Evolutionary conservation across 2,329 filamentous ascomycete genomes (phyloP).

Genomic region (Cercospora sp.): DNA sequence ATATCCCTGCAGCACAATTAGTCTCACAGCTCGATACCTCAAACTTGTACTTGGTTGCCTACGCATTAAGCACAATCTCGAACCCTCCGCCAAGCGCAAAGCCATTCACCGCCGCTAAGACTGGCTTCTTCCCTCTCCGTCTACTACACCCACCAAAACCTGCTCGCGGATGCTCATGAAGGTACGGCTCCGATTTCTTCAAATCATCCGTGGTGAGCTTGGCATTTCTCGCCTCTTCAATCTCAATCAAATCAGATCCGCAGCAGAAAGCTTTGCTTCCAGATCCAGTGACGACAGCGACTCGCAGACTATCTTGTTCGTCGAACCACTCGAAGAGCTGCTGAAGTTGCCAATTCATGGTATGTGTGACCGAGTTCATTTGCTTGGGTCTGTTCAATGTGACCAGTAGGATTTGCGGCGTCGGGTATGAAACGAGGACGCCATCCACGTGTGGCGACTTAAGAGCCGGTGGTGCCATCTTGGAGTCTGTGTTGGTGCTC

Average conservation of each 20-base stretch:
- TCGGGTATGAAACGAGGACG: constrained; percentile 46
- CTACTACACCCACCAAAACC: constrained; percentile 58
- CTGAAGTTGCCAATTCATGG: constrained; percentile 51
- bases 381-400: constrained; percentile 52
- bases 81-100: constrained; percentile 58
- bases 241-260: constrained; percentile 57
- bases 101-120: constrained; percentile 60
- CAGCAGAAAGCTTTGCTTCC: constrained; percentile 57
- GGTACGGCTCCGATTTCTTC: constrained; percentile 22
- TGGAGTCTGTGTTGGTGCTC: neutral
- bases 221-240: constrained; percentile 26
- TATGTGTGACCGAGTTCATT: constrained; percentile 50
- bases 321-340: constrained; percentile 57
- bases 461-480: neutral
- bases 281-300: constrained; percentile 51
- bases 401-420: constrained; percentile 51
- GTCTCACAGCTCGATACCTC: neutral
- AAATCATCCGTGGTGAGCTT: constrained; percentile 20
- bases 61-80: constrained; percentile 58
- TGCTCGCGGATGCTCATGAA: constrained; percentile 31
- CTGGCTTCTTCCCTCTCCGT: constrained; percentile 59
- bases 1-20: constrained; percentile 44
- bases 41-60: neutral
- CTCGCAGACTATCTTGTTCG: constrained; percentile 32
- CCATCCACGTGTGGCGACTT: constrained; percentile 23